Evolutionary conservation across 306 rosid genomes (phyloP).

Genomic region (Begonia loranthoides): DNA sequence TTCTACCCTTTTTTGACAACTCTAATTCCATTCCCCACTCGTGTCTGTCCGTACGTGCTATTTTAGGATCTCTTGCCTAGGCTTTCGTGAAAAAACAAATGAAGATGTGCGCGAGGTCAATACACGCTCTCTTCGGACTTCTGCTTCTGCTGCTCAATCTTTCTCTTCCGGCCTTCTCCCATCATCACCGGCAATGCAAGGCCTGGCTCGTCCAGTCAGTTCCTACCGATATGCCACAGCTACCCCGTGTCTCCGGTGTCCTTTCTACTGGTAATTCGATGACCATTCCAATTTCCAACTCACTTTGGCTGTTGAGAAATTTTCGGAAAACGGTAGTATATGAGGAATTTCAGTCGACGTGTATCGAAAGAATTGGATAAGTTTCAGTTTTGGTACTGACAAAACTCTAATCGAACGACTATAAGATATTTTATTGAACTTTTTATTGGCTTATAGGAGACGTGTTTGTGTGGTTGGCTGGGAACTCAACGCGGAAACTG

Average conservation of each 20-base stretch:
- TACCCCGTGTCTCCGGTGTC: constrained; percentile 50
- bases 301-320: constrained; percentile 8
- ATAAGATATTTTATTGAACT: not conserved
- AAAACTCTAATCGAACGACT: too few relatives aligned
- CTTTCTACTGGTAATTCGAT: constrained; percentile 45
- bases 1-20: too few relatives aligned
- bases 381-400: not conserved
- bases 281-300: not conserved
- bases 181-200: constrained; percentile 30
- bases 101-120: constrained; percentile 7
- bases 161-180: constrained; percentile 16
- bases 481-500: constrained; percentile 48
- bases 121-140: constrained; percentile 2
- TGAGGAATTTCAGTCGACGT: too few relatives aligned
- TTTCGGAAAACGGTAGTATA: too few relatives aligned
- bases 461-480: constrained; percentile 76
- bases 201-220: constrained; percentile 90
- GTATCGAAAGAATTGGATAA: too few relatives aligned
- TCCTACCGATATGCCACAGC: constrained; percentile 76
- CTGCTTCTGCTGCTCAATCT: constrained; percentile 13
- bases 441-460: constrained; percentile 33
- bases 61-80: too few relatives aligned
- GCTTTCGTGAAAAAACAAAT: not conserved
- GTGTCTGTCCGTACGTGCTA: too few relatives aligned
- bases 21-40: too few relatives aligned